Percentiles rank a stretch among this genome's conserved stretches.
phyloP scores from a whole-genome alignment of 805 yeast species.

The Wickerhamomyces rabaulensis region DNA sequence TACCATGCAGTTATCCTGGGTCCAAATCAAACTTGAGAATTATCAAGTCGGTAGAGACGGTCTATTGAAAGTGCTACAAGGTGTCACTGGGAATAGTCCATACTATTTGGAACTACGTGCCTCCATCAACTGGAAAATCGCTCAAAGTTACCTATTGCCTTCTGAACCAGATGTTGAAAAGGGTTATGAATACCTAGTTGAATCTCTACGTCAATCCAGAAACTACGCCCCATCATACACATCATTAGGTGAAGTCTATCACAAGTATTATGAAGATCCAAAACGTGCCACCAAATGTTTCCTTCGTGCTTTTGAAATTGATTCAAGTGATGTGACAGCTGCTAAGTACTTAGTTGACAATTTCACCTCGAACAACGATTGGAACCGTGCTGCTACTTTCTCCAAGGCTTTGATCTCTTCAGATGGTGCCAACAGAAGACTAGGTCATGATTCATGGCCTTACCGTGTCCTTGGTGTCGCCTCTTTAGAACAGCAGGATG shows the following conservation, averaged over 20 bases:
- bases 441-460: conserved; percentile 69
- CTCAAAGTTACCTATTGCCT: conserved; percentile 48
- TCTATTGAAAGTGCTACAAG: conserved; percentile 30
- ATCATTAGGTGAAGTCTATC: conserved; percentile 71
- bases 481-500: conserved; percentile 64
- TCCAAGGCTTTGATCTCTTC: conserved; percentile 62
- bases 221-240: conserved; percentile 78
- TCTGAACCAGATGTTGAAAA: conserved; percentile 26
- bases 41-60: conserved; percentile 46
- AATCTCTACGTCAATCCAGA: conserved; percentile 58
- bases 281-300: conserved; percentile 80
- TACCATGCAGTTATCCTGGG: conserved; percentile 72
- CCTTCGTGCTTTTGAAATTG: conserved; percentile 84
- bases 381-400: conserved; percentile 79
- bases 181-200: conserved; percentile 56
- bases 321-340: conserved; percentile 68
- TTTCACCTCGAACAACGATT: conserved; percentile 63
- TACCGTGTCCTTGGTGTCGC: conserved; percentile 81
- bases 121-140: conserved; percentile 63
- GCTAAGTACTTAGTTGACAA: conserved; percentile 67
- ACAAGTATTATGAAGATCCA: conserved; percentile 49
- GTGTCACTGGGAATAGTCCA: conserved; percentile 45
- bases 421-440: conserved; percentile 49
- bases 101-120: conserved; percentile 55
- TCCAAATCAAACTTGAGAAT: conserved; percentile 51